Evolutionary conservation across 371 early-diverging fungal genomes (phyloP).

Genomic region (Mortierella sp.): DNA sequence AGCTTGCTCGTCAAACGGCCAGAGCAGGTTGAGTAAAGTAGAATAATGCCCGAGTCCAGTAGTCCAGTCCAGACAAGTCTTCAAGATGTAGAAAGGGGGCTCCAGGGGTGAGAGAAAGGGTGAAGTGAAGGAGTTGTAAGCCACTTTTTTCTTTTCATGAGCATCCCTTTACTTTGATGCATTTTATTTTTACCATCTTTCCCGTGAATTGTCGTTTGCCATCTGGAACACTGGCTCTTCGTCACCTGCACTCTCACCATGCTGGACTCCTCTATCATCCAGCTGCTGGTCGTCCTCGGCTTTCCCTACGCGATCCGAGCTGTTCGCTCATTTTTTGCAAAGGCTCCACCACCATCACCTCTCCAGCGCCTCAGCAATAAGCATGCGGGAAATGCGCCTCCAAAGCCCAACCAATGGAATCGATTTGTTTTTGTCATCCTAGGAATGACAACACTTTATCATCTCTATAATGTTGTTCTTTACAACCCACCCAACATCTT

Average conservation of each 20-base stretch:
- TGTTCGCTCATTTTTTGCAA: conserved; percentile 37
- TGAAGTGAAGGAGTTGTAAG: background rate
- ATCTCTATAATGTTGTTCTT: conserved; percentile 20
- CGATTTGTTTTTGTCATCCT: conserved; percentile 15
- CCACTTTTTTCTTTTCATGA: background rate
- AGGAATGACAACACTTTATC: conserved; percentile 14
- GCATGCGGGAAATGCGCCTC: background rate
- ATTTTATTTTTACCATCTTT: too few species aligned
- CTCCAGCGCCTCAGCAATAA: conserved; percentile 29
- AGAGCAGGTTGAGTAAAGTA: background rate
- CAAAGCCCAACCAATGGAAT: conserved; percentile 14
- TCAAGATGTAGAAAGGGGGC: too few species aligned
- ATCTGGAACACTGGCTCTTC: background rate
- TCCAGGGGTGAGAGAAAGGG: background rate
- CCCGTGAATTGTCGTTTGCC: background rate
- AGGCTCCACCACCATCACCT: conserved; percentile 38
- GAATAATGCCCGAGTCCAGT: too few species aligned
- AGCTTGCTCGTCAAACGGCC: background rate
- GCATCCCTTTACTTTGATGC: background rate
- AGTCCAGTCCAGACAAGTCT: too few species aligned
- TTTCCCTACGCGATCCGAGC: conserved; percentile 32
- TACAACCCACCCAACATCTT: conserved; percentile 43
- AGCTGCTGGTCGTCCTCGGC: conserved; percentile 36
- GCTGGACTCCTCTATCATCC: conserved; percentile 46
- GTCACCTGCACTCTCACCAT: conserved; percentile 5